Evolutionary conservation across 805 yeast species (phyloP), one percentile per base, ranked within the genome.

Genomic region (Ascoidea rubescens): DNA sequence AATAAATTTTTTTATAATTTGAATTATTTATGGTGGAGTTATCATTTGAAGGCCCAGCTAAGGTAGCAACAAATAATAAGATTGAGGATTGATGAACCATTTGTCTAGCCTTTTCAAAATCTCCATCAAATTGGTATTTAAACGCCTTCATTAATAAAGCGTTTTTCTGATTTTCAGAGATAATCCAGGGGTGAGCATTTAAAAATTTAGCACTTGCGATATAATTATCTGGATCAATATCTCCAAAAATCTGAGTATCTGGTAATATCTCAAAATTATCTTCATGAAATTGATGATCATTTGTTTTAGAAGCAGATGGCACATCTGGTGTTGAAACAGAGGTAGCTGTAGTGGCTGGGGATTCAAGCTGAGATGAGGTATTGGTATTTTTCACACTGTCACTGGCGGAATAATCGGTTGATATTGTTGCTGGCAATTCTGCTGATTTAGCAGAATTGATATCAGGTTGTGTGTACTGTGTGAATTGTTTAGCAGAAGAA

Each of bases 131-230:
- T 64, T 88, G 87, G 52, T 73, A 71, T 60, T 91, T 95, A 65
- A 93, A 93, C 0, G 97, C 95, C 21, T 83, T 82, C 96, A 91
- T 90, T 63, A 90, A 72, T 54, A 93, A 77, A 0, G 96, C 87
- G 65, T 93, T 98, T 62, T 90, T 88, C 64, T 93, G 97, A 55
- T 82, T 81, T 57, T 84, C 88, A 4, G 79, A 79, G 50, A 90
- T 79, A 53, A 93, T 86, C 53, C 75, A 72, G 45, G 86, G 78
- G 65, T 83, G 64, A 62, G 64, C 48, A 73, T 69, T 57, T 58
- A 85, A 68, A 65, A 70, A 80, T 50, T 67, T 68, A 56, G 80
- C 74, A 58, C 82, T 71, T 51, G 68, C 64, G n/a, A 67, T 60
- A 47, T 78, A 70, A 48, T 83, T 73, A 17, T 69, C 67, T 3